Base-by-base conservation (phyloP, 2,329 filamentous ascomycete species). In the Botryosphaeria dothidea region DNA sequence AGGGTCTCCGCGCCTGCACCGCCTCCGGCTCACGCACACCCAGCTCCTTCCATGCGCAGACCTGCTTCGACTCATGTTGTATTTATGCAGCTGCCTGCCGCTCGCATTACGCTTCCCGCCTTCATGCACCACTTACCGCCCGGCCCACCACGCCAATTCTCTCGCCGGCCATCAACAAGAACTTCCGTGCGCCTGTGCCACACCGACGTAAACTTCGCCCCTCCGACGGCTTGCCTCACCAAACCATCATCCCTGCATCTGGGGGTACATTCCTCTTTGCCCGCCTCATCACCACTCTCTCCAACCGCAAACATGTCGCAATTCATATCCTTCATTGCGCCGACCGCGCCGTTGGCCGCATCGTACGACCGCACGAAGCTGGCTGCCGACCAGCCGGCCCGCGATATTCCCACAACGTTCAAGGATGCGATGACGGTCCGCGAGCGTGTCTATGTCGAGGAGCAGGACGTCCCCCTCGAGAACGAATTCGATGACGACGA, bases 401-500 rank as follows among this genome's bases (percentile, higher is more conserved):
- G 73, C 5, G 48, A 64, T 36, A 73, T 84, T 31, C 82, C 82
- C 2, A 74, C 78, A 64, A 70, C 74, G 65, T 84, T 84, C 73
- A 73, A 74, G 66, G 84, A 88, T 68, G 85, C 85, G 68, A 85
- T 88, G 81, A 75, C 76, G 15, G 80, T 89, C 5, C 85, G 86
- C 41, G 80, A 84, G 65, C 77, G 78, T 43, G 86, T 88, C 68
- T 88, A 85, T 69, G 80, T 86, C 41, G 77, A 83, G 65, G 86
- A 88, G 72, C 86, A 88, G 68, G 76, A 79, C 23, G 82, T 86
- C 29, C 78, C 81, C 0, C 77, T 87, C 0, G 87, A 90, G 41
- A 86, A 88, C 68, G 93, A 98, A 76, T 84, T 92, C 69, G 94
- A 97, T 80, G 80, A 83, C 1, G 92, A 97, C 74, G 94, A 98